Conservation (phyloP, 768 basidiomycete species). For the Auriscalpium vulgare region DNA sequence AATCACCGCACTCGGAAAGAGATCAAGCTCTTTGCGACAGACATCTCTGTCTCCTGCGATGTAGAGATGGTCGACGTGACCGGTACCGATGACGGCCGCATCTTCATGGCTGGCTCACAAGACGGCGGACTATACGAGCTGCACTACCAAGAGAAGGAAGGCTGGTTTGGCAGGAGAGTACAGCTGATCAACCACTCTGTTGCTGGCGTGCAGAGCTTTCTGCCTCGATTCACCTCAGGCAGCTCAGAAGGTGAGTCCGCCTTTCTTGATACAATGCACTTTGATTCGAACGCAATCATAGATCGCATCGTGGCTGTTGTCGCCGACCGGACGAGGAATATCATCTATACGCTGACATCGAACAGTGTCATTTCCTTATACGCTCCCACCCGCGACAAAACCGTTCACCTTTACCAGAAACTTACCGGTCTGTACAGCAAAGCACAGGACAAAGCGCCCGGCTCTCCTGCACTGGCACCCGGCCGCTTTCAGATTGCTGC, state of each 20-base stretch:
- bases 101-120: conserved; percentile 82
- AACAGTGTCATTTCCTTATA: conserved; percentile 63
- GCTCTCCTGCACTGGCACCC: conserved; percentile 62
- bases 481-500: conserved; percentile 63
- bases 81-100: conserved; percentile 74
- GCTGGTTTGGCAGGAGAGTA: conserved; percentile 86
- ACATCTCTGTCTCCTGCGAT: conserved; percentile 70
- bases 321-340: conserved; percentile 59
- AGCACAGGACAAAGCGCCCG: conserved; percentile 76
- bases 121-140: conserved; percentile 90
- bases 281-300: conserved; percentile 21
- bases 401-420: conserved; percentile 65
- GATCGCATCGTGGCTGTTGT: conserved; percentile 67
- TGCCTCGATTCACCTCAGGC: conserved; percentile 65
- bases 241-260: conserved; percentile 52
- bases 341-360: conserved; percentile 70
- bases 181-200: conserved; percentile 84
- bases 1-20: conserved; percentile 46
- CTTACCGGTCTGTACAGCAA: conserved; percentile 66
- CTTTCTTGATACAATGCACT: background rate
- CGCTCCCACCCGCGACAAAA: conserved; percentile 52
- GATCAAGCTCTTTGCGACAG: conserved; percentile 85
- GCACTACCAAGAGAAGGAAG: conserved; percentile 83
- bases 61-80: conserved; percentile 81
- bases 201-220: conserved; percentile 66